Conservation (phyloP, 2,329 filamentous ascomycete genomes). For the Diplodia scrobiculata region DNA sequence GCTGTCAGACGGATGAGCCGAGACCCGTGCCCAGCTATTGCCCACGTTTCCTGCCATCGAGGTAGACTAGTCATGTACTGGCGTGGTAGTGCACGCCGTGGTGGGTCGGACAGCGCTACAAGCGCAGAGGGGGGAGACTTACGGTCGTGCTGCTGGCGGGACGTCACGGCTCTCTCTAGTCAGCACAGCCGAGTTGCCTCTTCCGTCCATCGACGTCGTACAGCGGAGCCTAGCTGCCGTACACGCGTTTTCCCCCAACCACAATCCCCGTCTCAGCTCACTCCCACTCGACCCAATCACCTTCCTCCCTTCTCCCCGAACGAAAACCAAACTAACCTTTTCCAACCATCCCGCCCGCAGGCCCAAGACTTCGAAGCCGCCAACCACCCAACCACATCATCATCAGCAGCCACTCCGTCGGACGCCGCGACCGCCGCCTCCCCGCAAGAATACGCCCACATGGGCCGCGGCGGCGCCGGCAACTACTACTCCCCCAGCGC, state of each 20-base stretch:
- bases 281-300: background rate
- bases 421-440: constrained; percentile 29
- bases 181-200: background rate
- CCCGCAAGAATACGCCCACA: constrained; percentile 48
- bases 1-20: background rate
- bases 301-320: background rate
- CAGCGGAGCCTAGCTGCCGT: background rate
- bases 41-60: background rate
- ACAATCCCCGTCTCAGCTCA: background rate
- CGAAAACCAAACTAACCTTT: background rate
- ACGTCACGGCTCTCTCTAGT: background rate
- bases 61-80: background rate
- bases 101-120: background rate
- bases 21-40: background rate
- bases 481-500: constrained; percentile 51
- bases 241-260: background rate
- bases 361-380: constrained; percentile 34
- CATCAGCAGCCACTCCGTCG: constrained; percentile 27
- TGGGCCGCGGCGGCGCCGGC: constrained; percentile 51
- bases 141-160: background rate
- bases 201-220: background rate
- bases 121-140: background rate
- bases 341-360: background rate
- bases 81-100: background rate
- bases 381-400: constrained; percentile 37